Evolutionary conservation across 2,329 filamentous ascomycete species (phyloP).

Genomic region (Claviceps fusiformis): DNA sequence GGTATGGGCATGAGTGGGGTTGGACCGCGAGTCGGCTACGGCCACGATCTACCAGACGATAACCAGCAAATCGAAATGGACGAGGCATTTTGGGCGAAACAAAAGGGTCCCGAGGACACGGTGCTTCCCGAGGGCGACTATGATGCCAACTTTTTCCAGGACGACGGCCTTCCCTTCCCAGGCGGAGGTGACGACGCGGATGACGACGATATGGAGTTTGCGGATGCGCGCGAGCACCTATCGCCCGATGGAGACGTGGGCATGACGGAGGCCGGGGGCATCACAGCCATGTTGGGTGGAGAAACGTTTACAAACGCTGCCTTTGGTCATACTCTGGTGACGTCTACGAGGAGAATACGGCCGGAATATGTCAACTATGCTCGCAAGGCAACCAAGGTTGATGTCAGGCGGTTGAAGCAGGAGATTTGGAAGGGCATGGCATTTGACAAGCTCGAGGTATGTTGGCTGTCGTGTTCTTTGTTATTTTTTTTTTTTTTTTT

Average conservation of each 20-base stretch:
- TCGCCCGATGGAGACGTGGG: slow-evolving; percentile 46
- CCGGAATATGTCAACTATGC: slow-evolving; percentile 61
- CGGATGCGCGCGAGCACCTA: slow-evolving; percentile 68
- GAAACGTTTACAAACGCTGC: slow-evolving; percentile 35
- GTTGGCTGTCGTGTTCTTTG: slow-evolving; percentile 9
- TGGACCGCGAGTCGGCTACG: slow-evolving; percentile 29
- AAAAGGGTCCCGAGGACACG: slow-evolving; percentile 49
- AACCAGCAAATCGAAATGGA: slow-evolving; percentile 68
- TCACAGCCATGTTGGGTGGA: slow-evolving; percentile 35
- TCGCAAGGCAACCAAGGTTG: slow-evolving; percentile 57
- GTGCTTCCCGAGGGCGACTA: slow-evolving; percentile 62
- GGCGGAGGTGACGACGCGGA: slow-evolving; percentile 42
- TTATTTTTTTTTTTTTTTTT: neutral
- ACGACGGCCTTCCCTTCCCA: slow-evolving; percentile 60
- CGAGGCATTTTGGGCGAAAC: slow-evolving; percentile 86
- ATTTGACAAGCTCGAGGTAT: slow-evolving; percentile 38
- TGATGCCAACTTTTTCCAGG: slow-evolving; percentile 95
- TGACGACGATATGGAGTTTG: slow-evolving; percentile 61
- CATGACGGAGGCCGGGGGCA: slow-evolving; percentile 32
- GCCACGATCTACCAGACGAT: slow-evolving; percentile 30
- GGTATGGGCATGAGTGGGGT: slow-evolving; percentile 20
- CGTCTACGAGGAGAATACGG: slow-evolving; percentile 46
- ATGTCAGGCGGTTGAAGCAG: slow-evolving; percentile 54
- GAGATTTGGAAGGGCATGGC: slow-evolving; percentile 57
- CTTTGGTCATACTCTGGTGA: slow-evolving; percentile 56